Percentiles rank a stretch among this genome's conserved stretches.
Conservation (phyloP, 2,329 filamentous ascomycete species). For the Sclerotinia nivalis region DNA sequence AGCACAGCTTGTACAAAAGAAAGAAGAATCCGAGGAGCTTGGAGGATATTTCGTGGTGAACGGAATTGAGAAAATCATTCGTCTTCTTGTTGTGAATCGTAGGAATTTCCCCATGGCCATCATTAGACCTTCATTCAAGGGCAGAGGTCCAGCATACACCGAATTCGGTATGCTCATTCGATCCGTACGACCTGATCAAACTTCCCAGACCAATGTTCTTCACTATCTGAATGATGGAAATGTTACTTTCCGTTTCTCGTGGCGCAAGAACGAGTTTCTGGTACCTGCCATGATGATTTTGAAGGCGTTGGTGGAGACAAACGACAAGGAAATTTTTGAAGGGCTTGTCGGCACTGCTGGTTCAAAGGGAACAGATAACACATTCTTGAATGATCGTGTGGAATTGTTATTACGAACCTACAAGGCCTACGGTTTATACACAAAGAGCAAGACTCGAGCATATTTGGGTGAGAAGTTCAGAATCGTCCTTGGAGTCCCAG, state of each 20-base stretch:
- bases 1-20: slow-evolving; percentile 75
- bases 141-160: slow-evolving; percentile 84
- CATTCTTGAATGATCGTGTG: slow-evolving; percentile 91
- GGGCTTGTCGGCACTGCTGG: slow-evolving; percentile 78
- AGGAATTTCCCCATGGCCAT: slow-evolving; percentile 97
- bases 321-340: slow-evolving; percentile 94
- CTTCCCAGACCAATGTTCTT: slow-evolving; percentile 93
- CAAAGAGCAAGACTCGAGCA: slow-evolving; percentile 75
- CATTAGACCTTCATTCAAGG: slow-evolving; percentile 83
- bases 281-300: slow-evolving; percentile 95
- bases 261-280: slow-evolving; percentile 97
- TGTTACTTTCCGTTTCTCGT: slow-evolving; percentile 95
- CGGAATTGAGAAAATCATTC: slow-evolving; percentile 94
- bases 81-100: slow-evolving; percentile 84
- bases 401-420: slow-evolving; percentile 91
- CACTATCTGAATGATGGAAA: slow-evolving; percentile 97
- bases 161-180: slow-evolving; percentile 88
- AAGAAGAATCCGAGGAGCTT: slow-evolving; percentile 94
- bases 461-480: slow-evolving; percentile 92
- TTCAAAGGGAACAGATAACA: slow-evolving; percentile 79
- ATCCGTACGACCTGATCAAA: slow-evolving; percentile 94
- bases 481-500: slow-evolving; percentile 78
- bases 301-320: slow-evolving; percentile 93
- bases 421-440: slow-evolving; percentile 85
- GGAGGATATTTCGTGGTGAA: slow-evolving; percentile 98